Evolutionary conservation across 2,329 filamentous ascomycete species (phyloP), one percentile per base, ranked within the genome.

Genomic region (Phyllosticta capitalensis): DNA sequence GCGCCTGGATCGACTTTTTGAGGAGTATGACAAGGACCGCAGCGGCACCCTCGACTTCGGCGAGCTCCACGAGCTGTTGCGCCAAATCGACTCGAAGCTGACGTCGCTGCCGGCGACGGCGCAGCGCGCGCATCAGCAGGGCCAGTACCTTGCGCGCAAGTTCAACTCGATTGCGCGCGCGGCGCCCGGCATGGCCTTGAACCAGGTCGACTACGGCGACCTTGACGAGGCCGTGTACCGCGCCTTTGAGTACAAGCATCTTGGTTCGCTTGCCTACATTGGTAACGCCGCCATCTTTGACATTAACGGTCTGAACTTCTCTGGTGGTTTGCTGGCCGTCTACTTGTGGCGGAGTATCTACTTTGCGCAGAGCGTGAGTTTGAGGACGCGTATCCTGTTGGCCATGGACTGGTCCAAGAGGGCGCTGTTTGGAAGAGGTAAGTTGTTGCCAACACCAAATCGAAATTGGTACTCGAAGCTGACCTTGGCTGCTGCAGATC

Each of bases 381-480:
- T 97, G 61, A 80, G 94, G 65, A 99, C 94, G 24, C 83, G 92
- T 63, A 83, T 90, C 64, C 75, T 99, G 68, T 79, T 99, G 74
- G 91, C 91, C 19, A 96, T 99, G 94, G 94, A 99, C 73, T 99
- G 94, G 94, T 86, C 85, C n/a, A 99, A 97, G 83, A 82, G 95
- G 71, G 89, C 90, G 12, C 75, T 99, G 21, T 99, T 99, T 77
- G 94, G 94, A 65, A 83, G 94, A 86, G 94, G 92, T 96, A 76
- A 78, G 86, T 78, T 60, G 52, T 57, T 30, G n/a, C 20, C 19
- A 48, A 12, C 19, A 17, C 19, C 52, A n/a, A n/a, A n/a, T n/a
- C n/a, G n/a, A n/a, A n/a, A n/a, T n/a, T n/a, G n/a, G n/a, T n/a
- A n/a, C n/a, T n/a, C n/a, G n/a, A n/a, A n/a, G n/a, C n/a, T n/a